Evolutionary conservation across 148 eudicot species (phyloP), one percentile per base, ranked within the genome.

Genomic region (Chenopodium suecicum): DNA sequence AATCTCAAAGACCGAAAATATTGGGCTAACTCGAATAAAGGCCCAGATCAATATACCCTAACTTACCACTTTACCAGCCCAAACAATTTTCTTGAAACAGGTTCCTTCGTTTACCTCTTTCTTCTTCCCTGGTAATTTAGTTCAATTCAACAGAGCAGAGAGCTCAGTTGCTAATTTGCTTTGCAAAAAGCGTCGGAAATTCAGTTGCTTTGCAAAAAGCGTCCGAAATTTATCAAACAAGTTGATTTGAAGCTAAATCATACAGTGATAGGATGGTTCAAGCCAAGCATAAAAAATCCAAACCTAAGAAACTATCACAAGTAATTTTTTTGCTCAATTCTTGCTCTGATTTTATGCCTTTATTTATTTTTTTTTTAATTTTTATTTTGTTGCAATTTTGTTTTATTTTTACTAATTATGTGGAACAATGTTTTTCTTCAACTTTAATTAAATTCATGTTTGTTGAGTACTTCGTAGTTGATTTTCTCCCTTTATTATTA

Each of bases 251-350:
- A 76, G 67, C 46, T 27, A 4, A 60, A 44, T 29, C 4, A 14
- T 6, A 56, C 0, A 4, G 17, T 7, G 22, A 41, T 52, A 64
- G 19, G 72, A 94, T 94, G 97, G 98, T 82, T 34, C 91, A 89
- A 88, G 75, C 91, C 74, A 94, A 91, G 88, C 92, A 92, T 82
- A 87, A 90, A n/a, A 92, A 91, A 80, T 62, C 90, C 82, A 92
- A 94, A 81, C 88, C 88, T 20, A 78, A 77, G 77, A 92, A 91
- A 78, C 85, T 83, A 47, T 31, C 88, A 65, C 91, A 84, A 25
- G 94, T 89, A 83, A 84, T 85, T 85, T 27, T 27, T 27, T 27
- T 27, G 27, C 1, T 27, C 27, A 27, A 27, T 27, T 27, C 44
- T 50, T 14, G 16, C 7, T 79, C 17, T 65, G 16, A 25, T 10